Conservation (phyloP, 768 basidiomycete species). For the Sistotremastrum suecicum region DNA sequence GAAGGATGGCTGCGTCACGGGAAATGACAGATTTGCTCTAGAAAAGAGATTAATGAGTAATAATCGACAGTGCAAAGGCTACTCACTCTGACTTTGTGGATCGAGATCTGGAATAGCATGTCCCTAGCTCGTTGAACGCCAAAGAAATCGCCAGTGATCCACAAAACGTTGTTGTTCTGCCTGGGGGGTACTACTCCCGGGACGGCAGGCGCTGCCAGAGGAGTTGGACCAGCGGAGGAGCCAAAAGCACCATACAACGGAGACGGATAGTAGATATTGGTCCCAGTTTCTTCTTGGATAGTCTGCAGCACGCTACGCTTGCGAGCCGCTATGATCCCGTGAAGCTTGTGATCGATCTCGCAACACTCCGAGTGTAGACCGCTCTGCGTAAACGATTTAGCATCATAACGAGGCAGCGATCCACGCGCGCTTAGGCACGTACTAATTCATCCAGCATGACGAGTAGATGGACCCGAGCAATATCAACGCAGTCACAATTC, state of each 20-base stretch:
- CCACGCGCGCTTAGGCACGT: constrained; percentile 18
- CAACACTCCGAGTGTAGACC: constrained; percentile 82
- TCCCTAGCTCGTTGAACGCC: constrained; percentile 90
- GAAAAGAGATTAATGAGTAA: neutral
- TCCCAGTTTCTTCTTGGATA: constrained; percentile 94
- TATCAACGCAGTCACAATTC: constrained; percentile 69
- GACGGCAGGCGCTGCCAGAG: constrained; percentile 23
- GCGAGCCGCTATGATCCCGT: constrained; percentile 80
- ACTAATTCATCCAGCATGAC: constrained; percentile 95
- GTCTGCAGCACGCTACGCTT: constrained; percentile 78
- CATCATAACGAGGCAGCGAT: neutral
- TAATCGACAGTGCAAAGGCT: neutral
- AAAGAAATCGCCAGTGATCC: constrained; percentile 97
- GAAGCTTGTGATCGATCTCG: constrained; percentile 92
- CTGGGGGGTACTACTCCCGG: constrained; percentile 22
- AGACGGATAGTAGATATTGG: constrained; percentile 91
- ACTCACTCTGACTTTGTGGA: constrained; percentile 53
- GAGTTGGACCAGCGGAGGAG: constrained; percentile 32
- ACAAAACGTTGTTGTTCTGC: constrained; percentile 66
- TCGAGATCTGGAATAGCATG: constrained; percentile 82
- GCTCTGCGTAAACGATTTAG: constrained; percentile 35
- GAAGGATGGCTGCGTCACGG: constrained; percentile 84
- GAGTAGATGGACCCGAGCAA: constrained; percentile 78
- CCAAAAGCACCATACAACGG: constrained; percentile 78
- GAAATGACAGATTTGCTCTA: constrained; percentile 86